Percentiles rank a stretch among this genome's conserved stretches.
Evolutionary conservation across 176 grass and related monocot genomes (phyloP).

Genomic region (Musa acuminata): DNA sequence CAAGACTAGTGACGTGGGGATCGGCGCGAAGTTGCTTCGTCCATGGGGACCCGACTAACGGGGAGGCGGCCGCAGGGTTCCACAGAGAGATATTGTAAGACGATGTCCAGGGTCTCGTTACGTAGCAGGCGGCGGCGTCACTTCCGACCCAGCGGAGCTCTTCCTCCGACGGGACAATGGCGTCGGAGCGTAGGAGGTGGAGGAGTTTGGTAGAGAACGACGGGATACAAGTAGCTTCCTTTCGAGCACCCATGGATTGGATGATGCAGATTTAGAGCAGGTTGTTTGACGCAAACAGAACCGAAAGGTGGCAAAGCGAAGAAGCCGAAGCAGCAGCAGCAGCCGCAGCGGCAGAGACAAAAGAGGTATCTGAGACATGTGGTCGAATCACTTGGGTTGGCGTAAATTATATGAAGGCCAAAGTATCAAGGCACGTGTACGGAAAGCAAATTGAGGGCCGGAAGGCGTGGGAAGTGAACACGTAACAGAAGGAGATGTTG

Average conservation of each 20-base stretch:
- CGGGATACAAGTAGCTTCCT: background rate
- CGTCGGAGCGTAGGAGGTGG: background rate
- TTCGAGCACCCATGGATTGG: background rate
- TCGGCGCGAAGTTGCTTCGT: background rate
- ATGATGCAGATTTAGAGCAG: background rate
- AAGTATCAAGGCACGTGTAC: background rate
- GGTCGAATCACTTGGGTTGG: too few relatives aligned
- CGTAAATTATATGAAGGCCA: too few relatives aligned
- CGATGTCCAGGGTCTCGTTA: background rate
- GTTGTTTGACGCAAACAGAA: too few relatives aligned
- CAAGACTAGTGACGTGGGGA: slow-evolving; percentile 4
- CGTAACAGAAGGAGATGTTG: background rate
- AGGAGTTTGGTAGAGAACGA: background rate
- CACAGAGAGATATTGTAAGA: background rate
- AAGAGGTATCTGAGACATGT: too few relatives aligned
- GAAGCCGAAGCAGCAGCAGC: background rate
- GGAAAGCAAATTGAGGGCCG: background rate
- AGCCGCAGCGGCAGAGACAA: too few relatives aligned
- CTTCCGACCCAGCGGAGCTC: background rate
- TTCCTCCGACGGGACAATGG: background rate
- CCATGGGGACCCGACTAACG: slow-evolving; percentile 6
- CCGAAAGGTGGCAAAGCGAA: background rate
- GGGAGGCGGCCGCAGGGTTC: slow-evolving; percentile 3
- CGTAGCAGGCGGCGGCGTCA: background rate
- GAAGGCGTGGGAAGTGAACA: background rate